phyloP scores from a whole-genome alignment of 129 eudicot genomes.

The Ambrosia artemisiifolia region DNA sequence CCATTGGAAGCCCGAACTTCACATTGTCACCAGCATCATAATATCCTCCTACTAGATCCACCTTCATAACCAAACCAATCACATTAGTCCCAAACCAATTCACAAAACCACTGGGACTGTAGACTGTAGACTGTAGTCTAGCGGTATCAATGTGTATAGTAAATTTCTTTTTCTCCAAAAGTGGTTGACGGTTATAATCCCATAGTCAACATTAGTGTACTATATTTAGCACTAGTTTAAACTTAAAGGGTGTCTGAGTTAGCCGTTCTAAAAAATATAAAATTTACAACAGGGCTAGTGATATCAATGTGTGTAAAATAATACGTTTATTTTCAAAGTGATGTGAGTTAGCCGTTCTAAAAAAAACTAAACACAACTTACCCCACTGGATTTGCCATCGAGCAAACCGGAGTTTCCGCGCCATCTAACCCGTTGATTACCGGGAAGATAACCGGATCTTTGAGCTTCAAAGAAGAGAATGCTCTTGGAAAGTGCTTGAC shows the following conservation, averaged over 20 bases:
- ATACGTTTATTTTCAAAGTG: too few species aligned
- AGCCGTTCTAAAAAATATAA: too few species aligned
- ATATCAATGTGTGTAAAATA: too few species aligned
- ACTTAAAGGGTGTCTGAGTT: too few species aligned
- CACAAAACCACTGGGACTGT: background rate
- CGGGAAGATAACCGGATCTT: slow-evolving; percentile 88
- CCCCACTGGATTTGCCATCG: slow-evolving; percentile 87
- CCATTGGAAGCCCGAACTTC: slow-evolving; percentile 96
- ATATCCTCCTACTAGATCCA: slow-evolving; percentile 98
- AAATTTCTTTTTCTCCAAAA: too few species aligned
- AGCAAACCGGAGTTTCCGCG: slow-evolving; percentile 78
- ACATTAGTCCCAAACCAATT: background rate
- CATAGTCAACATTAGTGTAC: too few species aligned
- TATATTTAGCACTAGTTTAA: too few species aligned
- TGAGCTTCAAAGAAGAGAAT: slow-evolving; percentile 93
- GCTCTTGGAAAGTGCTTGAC: slow-evolving; percentile 76
- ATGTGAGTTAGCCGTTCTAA: background rate
- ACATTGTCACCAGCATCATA: slow-evolving; percentile 99
- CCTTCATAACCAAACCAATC: slow-evolving; percentile 33
- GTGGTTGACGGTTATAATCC: too few species aligned
- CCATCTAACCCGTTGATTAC: slow-evolving; percentile 77
- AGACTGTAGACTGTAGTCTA: too few species aligned
- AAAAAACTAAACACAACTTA: slow-evolving; percentile 12
- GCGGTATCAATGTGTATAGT: too few species aligned
- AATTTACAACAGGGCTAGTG: too few species aligned